Base-by-base conservation (phyloP, 768 basidiomycete species). In the Myochromella boudieri region DNA sequence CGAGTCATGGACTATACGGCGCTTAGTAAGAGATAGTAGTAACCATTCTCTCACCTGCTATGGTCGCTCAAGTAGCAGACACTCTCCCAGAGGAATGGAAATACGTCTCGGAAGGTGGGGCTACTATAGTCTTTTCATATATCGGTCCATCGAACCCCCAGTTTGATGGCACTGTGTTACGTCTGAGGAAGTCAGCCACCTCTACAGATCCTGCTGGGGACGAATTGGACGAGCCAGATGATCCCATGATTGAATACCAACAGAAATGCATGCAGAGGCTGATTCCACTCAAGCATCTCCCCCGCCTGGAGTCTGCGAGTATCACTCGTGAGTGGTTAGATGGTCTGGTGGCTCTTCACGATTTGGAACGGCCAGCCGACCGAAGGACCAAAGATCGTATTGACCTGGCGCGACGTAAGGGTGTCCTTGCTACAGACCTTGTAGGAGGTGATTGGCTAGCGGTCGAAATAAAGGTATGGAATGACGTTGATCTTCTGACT, bases 21-120 rank as follows among this genome's bases (percentile, higher is more conserved):
- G n/a, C n/a, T n/a, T n/a, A n/a, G n/a, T n/a, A n/a, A n/a, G n/a
- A n/a, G n/a, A n/a, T n/a, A n/a, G n/a, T n/a, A n/a, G n/a, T n/a
- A n/a, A n/a, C 7, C 33, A 34, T 34, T 17, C 14, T 34, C 6
- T n/a, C 5, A 6, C 14, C 33, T 6, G 22, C 42, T 18, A 69
- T 69, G 63, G 18, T 24, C 14, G 42, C 55, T 24, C 51, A 53
- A 26, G 55, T 72, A 21, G 51, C 58, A 1, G 63, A 70, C 22
- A 76, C 76, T 6, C 52, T 52, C 5, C 70, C 75, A 6, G 49
- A 58, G 20, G 70, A 89, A 63, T 98, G 95, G 94, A 68, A 61
- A 52, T 98, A 97, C 61, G 68, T 92, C 17, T 85, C 91, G 0
- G 95, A 97, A 70, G 95, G 95, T n/a, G 91, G 89, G 15, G 87